Conservation (phyloP, 495 filamentous ascomycete species). For the Aspergillus olivimuriae region DNA sequence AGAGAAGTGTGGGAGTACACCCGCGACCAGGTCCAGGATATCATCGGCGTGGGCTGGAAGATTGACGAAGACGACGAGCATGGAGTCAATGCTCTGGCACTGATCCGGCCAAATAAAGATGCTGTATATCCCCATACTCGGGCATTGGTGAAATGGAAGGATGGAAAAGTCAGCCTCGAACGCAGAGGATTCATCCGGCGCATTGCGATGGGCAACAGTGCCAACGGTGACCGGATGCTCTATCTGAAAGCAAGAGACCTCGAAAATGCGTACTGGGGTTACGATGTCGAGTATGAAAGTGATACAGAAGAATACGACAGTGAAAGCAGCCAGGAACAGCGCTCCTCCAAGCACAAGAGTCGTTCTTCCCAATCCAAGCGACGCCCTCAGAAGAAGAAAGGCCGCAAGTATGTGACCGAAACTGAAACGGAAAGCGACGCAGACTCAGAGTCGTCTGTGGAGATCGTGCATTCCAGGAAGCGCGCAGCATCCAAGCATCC, state of each 20-base stretch:
- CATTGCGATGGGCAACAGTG: constrained; percentile 9
- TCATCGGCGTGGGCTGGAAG: constrained; percentile 19
- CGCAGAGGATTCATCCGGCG: constrained; percentile 15
- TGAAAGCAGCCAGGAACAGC: neutral
- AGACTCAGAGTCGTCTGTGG: neutral
- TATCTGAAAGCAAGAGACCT: constrained; percentile 19
- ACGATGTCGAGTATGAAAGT: neutral
- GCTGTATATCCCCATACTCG: constrained; percentile 18
- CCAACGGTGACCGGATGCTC: constrained; percentile 15
- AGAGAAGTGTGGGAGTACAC: constrained; percentile 15
- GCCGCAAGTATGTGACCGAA: no score
- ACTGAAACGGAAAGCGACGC: neutral
- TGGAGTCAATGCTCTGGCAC: constrained; percentile 9
- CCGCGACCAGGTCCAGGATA: constrained; percentile 11
- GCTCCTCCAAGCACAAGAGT: neutral
- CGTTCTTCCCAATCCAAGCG: neutral
- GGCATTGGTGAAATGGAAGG: constrained; percentile 18
- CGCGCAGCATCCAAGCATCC: neutral
- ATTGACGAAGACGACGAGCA: constrained; percentile 17
- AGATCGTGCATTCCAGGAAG: neutral
- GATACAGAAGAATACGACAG: neutral
- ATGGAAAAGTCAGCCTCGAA: constrained; percentile 15
- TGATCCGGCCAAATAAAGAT: constrained; percentile 4
- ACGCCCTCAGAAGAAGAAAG: neutral
- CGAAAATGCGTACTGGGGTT: constrained; percentile 1